These are phyloP conservation scores for Wickerhamiella azymoides DNA, from an alignment of 805 yeast genomes.

Conservation along the genomic window DNA sequence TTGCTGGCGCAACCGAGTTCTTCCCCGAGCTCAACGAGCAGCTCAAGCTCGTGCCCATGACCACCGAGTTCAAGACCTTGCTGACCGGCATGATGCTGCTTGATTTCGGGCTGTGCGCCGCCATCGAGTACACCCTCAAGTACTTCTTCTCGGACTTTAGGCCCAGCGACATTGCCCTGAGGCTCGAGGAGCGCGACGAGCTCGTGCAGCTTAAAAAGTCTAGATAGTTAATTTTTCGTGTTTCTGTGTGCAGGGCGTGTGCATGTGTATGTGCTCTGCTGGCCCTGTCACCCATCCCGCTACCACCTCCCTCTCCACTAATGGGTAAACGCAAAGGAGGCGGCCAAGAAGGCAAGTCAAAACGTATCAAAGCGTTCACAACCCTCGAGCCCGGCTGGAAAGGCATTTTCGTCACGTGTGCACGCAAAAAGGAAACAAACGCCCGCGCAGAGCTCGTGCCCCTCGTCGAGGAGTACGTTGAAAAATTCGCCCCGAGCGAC, in stretches of 20 bases:
- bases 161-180: slow-evolving; percentile 76
- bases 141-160: slow-evolving; percentile 76
- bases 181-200: slow-evolving; percentile 21
- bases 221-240: not conserved
- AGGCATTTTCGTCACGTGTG: slow-evolving; percentile 85
- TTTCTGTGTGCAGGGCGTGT: no score
- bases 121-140: slow-evolving; percentile 68
- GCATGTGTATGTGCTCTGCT: no score
- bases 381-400: slow-evolving; percentile 64
- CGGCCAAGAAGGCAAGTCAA: not conserved
- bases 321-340: slow-evolving; percentile 6
- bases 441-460: slow-evolving; percentile 17
- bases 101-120: slow-evolving; percentile 68
- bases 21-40: slow-evolving; percentile 88
- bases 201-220: slow-evolving; percentile 9
- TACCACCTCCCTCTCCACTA: no score
- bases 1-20: slow-evolving; percentile 87
- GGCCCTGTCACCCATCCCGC: not conserved
- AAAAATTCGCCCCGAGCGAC: slow-evolving; percentile 15
- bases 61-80: slow-evolving; percentile 53
- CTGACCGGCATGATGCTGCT: slow-evolving; percentile 57
- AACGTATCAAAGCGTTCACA: slow-evolving; percentile 6
- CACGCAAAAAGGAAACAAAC: slow-evolving; percentile 51
- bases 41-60: slow-evolving; percentile 85
- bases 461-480: slow-evolving; percentile 25